phyloP scores from a whole-genome alignment of 1,284 basidiomycete species.

The Fomitopsis betulina region DNA sequence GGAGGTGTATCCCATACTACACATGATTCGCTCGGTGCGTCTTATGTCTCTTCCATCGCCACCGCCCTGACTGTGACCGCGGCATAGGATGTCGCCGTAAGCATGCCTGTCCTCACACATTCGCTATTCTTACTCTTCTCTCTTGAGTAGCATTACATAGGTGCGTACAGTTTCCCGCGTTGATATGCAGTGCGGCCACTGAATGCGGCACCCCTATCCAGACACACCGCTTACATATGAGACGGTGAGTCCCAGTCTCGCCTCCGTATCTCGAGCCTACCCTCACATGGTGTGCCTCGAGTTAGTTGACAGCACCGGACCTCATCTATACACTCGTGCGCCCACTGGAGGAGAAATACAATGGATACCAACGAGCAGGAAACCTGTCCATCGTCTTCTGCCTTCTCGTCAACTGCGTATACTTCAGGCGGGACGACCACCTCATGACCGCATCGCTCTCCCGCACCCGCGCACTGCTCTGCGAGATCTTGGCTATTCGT shows the following conservation, averaged over 20 bases:
- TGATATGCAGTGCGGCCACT: neutral
- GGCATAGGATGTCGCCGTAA: constrained; percentile 55
- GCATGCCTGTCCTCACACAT: constrained; percentile 8
- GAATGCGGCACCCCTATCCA: constrained; percentile 20
- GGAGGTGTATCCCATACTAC: constrained; percentile 70
- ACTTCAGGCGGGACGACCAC: constrained; percentile 77
- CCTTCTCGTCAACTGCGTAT: constrained; percentile 82
- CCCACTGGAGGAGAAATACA: constrained; percentile 72
- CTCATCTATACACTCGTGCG: constrained; percentile 83
- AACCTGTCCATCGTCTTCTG: constrained; percentile 83
- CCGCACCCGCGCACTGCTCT: constrained; percentile 71
- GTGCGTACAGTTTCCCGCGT: neutral
- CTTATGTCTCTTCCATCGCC: constrained; percentile 4
- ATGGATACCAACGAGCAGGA: constrained; percentile 53
- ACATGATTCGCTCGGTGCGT: constrained; percentile 55
- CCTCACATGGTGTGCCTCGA: neutral
- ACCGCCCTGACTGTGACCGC: neutral
- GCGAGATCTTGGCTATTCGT: constrained; percentile 86
- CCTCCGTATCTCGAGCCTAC: neutral
- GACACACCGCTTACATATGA: constrained; percentile 78
- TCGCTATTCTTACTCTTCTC: neutral
- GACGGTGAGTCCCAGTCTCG: constrained; percentile 54
- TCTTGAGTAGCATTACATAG: neutral
- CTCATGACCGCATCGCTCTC: constrained; percentile 67
- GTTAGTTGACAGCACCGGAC: constrained; percentile 74